A percentile compares a stretch with the other conserved stretches of the same genome.
Evolutionary conservation across 176 grass and related monocot species (phyloP).

Genomic region (Rhynchospora breviuscula): DNA sequence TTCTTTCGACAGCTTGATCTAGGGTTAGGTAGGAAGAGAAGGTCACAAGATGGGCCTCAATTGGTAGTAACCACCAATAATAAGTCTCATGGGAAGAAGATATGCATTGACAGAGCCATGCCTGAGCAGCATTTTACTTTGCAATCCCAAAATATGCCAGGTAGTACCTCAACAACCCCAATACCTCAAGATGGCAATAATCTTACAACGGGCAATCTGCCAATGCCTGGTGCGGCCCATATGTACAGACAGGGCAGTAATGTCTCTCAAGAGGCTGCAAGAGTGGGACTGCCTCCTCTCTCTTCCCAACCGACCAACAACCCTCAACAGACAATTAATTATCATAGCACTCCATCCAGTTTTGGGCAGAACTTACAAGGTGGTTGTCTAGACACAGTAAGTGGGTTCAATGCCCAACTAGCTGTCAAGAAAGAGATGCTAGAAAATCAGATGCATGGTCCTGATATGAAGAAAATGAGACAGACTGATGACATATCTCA

Average conservation of each 20-base stretch:
- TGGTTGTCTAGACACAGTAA: not conserved
- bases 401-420: constrained; percentile 44
- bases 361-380: constrained; percentile 5
- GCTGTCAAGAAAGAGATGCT: constrained; percentile 72
- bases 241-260: constrained; percentile 43
- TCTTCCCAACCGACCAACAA: constrained; percentile 17
- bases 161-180: not conserved
- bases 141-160: not conserved
- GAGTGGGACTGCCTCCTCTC: constrained; percentile 47
- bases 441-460: constrained; percentile 49
- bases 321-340: constrained; percentile 15
- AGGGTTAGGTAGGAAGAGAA: constrained; percentile 81
- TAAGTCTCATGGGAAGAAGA: constrained; percentile 73
- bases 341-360: constrained; percentile 1
- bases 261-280: constrained; percentile 54
- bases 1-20: constrained; percentile 70
- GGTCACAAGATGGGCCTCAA: constrained; percentile 60
- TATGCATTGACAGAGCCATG: constrained; percentile 61
- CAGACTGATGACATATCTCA: constrained; percentile 55
- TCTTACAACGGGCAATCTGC: constrained; percentile 19
- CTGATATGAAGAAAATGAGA: constrained; percentile 66
- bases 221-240: constrained; percentile 40
- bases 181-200: constrained; percentile 22
- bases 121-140: not conserved
- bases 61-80: constrained; percentile 59